Conservation (phyloP, 202 grass and related monocot species). For the Setaria italica region DNA sequence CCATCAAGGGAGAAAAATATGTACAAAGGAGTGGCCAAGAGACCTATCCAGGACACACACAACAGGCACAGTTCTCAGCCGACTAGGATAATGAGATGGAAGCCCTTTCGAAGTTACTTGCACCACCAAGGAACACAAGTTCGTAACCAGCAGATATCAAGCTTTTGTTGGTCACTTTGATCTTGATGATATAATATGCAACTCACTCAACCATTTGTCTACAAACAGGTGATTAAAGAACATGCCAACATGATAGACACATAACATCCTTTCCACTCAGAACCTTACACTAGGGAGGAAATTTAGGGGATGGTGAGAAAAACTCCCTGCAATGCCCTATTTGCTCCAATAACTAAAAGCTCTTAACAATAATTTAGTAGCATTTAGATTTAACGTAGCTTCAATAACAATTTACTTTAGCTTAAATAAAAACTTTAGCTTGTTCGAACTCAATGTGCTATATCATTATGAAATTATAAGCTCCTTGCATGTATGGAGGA, state of each 20-base stretch:
- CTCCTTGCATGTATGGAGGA: neutral
- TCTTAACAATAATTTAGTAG: no score
- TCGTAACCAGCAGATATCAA: conserved; percentile 20
- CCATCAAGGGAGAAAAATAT: no score
- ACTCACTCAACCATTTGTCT: conserved; percentile 5
- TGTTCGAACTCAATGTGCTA: neutral
- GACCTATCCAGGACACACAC: no score
- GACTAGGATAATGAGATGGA: no score
- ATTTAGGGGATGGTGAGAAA: neutral
- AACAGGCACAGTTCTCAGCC: no score
- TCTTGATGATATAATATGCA: neutral
- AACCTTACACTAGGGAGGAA: conserved; percentile 2
- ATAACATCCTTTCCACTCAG: neutral
- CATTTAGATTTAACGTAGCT: no score
- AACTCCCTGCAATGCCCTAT: neutral
- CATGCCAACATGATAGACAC: neutral
- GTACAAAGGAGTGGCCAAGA: no score
- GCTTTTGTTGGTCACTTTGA: neutral
- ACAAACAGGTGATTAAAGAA: conserved; percentile 5
- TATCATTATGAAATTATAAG: conserved; percentile 5
- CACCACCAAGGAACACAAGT: neutral
- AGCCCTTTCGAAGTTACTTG: no score
- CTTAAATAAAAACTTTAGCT: neutral
- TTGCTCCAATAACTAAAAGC: neutral
- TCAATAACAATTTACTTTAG: neutral